These are phyloP conservation scores for Cordyceps javanica DNA, from an alignment of 2,329 filamentous ascomycete genomes.

Conservation along the genomic window DNA sequence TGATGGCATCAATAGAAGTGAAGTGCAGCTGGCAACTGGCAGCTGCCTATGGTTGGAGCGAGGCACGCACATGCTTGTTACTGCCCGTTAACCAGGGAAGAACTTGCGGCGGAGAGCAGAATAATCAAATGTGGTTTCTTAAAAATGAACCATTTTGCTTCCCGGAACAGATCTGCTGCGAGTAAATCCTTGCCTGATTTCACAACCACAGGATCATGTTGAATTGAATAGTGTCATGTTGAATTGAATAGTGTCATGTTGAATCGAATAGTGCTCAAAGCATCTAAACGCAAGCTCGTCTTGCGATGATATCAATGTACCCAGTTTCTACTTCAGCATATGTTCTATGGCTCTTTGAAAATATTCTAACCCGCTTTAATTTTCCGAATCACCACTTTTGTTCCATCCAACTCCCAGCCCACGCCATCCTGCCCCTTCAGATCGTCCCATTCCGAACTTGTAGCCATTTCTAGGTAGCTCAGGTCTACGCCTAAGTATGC, in stretches of 20 bases:
- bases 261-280: too few species aligned
- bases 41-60: background rate
- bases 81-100: background rate
- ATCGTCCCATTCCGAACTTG: slow-evolving; percentile 65
- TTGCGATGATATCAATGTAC: too few species aligned
- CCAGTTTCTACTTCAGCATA: too few species aligned
- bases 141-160: too few species aligned
- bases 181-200: too few species aligned
- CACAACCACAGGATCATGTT: too few species aligned
- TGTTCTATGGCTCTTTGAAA: background rate
- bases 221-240: too few species aligned
- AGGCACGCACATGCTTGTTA: background rate
- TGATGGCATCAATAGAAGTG: background rate
- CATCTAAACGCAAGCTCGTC: too few species aligned
- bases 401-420: slow-evolving; percentile 74
- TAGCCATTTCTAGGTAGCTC: slow-evolving; percentile 61
- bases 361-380: slow-evolving; percentile 28
- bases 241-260: too few species aligned
- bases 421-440: slow-evolving; percentile 64
- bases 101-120: background rate
- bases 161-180: too few species aligned
- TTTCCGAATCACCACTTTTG: slow-evolving; percentile 68
- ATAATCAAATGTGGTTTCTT: background rate
- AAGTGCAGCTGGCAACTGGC: slow-evolving; percentile 6
- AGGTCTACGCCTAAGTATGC: slow-evolving; percentile 71